Conservation (phyloP, 2,329 filamentous ascomycete genomes). For the Microcyclosporella mali region DNA sequence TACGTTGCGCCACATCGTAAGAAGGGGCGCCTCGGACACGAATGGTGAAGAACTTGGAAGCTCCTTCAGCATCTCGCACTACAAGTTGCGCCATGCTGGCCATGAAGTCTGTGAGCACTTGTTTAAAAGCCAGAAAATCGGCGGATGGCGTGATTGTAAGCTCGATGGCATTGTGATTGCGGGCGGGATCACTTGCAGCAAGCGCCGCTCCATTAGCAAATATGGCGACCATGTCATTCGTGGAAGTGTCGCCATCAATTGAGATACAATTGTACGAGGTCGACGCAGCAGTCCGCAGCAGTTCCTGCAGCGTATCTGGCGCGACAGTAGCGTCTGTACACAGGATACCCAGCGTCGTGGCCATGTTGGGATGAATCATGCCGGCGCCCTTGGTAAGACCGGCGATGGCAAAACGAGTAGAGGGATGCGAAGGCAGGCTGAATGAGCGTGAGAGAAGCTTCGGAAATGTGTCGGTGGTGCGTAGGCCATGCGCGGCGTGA, state of each 20-base stretch:
- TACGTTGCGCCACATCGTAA: constrained; percentile 56
- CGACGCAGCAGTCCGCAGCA: constrained; percentile 69
- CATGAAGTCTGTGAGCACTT: constrained; percentile 68
- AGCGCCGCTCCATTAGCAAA: constrained; percentile 87
- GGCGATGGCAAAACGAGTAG: constrained; percentile 72
- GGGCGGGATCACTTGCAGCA: constrained; percentile 14
- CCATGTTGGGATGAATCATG: constrained; percentile 99
- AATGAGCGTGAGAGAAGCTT: constrained; percentile 86
- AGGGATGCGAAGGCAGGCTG: constrained; percentile 71
- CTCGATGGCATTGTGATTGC: background rate
- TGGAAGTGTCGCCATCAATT: constrained; percentile 93
- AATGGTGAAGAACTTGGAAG: constrained; percentile 96
- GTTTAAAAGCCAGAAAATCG: constrained; percentile 47
- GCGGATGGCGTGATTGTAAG: background rate
- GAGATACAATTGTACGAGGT: constrained; percentile 95
- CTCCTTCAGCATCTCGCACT: constrained; percentile 92
- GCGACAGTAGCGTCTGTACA: constrained; percentile 84
- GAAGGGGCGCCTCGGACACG: constrained; percentile 48
- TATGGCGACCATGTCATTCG: constrained; percentile 90
- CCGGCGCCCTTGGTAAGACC: constrained; percentile 97
- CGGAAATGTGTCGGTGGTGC: constrained; percentile 97
- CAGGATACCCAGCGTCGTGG: constrained; percentile 83
- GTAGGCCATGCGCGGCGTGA: constrained; percentile 79
- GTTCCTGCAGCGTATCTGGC: constrained; percentile 55
- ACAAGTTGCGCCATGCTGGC: constrained; percentile 84